phyloP scores from a whole-genome alignment of 2,329 filamentous ascomycete genomes.

The Ophiostoma fasciatum region DNA sequence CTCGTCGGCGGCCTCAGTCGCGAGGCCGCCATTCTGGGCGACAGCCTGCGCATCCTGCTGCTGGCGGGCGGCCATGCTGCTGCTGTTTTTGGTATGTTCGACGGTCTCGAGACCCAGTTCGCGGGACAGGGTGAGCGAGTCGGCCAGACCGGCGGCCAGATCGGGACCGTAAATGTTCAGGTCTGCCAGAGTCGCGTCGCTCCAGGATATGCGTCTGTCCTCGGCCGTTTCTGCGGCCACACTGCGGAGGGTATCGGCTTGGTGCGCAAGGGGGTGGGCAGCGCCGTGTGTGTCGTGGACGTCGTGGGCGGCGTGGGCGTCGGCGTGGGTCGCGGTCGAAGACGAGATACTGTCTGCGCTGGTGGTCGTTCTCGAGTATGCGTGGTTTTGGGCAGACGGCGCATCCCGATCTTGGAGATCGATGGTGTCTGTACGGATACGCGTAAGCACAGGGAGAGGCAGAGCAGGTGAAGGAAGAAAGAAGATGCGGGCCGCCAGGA shows the following conservation, averaged over 20 bases:
- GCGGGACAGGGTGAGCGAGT: constrained; percentile 23
- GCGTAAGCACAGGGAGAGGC: too few relatives aligned
- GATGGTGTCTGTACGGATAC: constrained; percentile 75
- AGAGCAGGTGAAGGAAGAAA: constrained; percentile 1
- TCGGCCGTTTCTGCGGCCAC: constrained; percentile 63
- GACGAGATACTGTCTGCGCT: constrained; percentile 29
- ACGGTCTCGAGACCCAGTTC: not conserved
- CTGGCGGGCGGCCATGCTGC: constrained; percentile 17
- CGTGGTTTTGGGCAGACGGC: constrained; percentile 75
- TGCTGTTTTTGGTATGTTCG: constrained; percentile 12
- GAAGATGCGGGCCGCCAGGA: constrained; percentile 7
- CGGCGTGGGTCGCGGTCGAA: constrained; percentile 15
- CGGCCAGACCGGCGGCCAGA: constrained; percentile 24
- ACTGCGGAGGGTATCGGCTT: constrained; percentile 70
- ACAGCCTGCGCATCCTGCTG: constrained; percentile 44
- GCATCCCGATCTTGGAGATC: constrained; percentile 77
- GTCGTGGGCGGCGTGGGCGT: too few relatives aligned
- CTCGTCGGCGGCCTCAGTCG: constrained; percentile 37
- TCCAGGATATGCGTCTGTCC: constrained; percentile 50
- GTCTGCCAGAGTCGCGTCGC: constrained; percentile 24
- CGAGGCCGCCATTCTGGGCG: constrained; percentile 44
- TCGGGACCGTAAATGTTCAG: constrained; percentile 32
- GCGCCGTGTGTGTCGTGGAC: too few relatives aligned
- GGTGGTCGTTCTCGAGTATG: constrained; percentile 36
- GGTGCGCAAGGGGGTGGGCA: constrained; percentile 56